Conservation (phyloP, 208 protist genomes). For the Willaertia magna region DNA sequence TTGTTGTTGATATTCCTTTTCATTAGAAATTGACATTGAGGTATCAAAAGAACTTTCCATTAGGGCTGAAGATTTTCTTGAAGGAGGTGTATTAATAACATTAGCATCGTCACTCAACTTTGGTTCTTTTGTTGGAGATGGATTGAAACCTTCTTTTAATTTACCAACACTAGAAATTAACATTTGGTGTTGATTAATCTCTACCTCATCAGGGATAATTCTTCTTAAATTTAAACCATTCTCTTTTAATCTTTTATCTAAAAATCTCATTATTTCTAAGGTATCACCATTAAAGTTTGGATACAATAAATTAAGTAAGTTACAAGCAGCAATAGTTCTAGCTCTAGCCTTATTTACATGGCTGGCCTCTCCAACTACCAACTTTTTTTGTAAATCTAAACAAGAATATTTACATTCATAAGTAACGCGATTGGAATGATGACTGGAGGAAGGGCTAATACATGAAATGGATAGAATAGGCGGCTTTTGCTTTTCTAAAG, state of each 20-base stretch:
- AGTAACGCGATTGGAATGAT: too few species aligned
- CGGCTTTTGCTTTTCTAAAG: background rate
- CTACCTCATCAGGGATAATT: background rate
- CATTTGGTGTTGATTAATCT: background rate
- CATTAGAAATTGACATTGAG: too few species aligned
- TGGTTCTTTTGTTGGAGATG: background rate
- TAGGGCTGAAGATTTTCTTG: too few species aligned
- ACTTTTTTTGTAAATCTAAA: background rate
- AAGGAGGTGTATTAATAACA: too few species aligned
- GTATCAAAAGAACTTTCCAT: too few species aligned
- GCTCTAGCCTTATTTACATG: background rate
- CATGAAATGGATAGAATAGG: background rate
- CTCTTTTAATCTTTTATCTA: background rate
- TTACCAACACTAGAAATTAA: background rate
- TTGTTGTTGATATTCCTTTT: too few species aligned
- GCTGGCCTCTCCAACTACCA: background rate
- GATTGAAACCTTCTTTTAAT: background rate
- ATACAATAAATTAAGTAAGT: background rate
- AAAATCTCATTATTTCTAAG: background rate
- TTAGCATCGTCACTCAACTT: background rate
- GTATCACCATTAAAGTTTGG: background rate
- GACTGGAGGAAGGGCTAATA: too few species aligned
- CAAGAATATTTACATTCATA: background rate
- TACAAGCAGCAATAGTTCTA: background rate
- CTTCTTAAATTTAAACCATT: background rate